Evolutionary conservation across 768 basidiomycete species (phyloP).

Genomic region (Boletus huronensis): DNA sequence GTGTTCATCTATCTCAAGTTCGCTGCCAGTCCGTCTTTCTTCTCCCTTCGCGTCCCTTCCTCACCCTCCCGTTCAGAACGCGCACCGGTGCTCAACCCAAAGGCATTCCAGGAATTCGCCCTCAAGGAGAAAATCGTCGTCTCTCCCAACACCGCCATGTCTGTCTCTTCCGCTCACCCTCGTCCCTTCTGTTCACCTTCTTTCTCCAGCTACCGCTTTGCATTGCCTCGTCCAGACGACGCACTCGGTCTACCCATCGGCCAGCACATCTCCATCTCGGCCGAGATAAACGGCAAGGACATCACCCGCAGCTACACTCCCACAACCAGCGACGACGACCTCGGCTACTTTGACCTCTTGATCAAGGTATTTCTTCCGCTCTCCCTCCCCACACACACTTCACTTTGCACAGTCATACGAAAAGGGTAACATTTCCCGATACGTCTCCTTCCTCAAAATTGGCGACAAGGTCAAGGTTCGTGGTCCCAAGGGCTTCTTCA

Average conservation of each 20-base stretch:
- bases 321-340: slow-evolving; percentile 88
- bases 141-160: slow-evolving; percentile 97
- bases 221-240: slow-evolving; percentile 67
- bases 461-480: slow-evolving; percentile 89
- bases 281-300: slow-evolving; percentile 88
- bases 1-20: slow-evolving; percentile 55
- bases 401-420: slow-evolving; percentile 72
- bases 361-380: slow-evolving; percentile 67
- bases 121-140: slow-evolving; percentile 77
- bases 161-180: slow-evolving; percentile 25
- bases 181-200: background rate
- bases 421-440: slow-evolving; percentile 93
- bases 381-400: background rate
- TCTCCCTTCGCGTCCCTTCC: background rate
- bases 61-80: slow-evolving; percentile 41
- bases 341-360: slow-evolving; percentile 91
- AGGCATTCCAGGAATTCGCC: slow-evolving; percentile 78
- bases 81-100: slow-evolving; percentile 70
- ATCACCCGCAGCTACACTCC: slow-evolving; percentile 94
- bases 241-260: slow-evolving; percentile 92
- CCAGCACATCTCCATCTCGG: slow-evolving; percentile 91
- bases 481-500: slow-evolving; percentile 95
- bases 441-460: slow-evolving; percentile 76
- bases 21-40: slow-evolving; percentile 36
- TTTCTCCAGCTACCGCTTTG: slow-evolving; percentile 80